Percentiles rank a stretch among this genome's conserved stretches.
Conservation (phyloP, 768 basidiomycete genomes). For the Paxillus rubicundulus region DNA sequence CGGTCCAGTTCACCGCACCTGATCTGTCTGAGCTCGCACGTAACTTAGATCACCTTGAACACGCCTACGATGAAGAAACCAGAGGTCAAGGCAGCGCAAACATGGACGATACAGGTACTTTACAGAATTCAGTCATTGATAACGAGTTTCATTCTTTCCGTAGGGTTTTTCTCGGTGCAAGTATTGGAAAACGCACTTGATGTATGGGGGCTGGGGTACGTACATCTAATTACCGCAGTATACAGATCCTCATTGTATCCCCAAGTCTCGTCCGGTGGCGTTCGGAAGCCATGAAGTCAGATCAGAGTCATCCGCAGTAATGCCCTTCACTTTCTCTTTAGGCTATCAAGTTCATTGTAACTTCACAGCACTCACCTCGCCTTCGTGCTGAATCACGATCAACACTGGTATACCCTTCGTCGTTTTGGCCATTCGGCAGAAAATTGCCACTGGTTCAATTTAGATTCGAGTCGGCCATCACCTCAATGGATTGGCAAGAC, state of each 20-base stretch:
- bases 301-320: constrained; percentile 77
- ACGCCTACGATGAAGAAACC: constrained; percentile 50
- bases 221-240: constrained; percentile 3
- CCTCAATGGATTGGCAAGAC: constrained; percentile 85
- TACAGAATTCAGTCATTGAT: background rate
- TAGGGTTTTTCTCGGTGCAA: constrained; percentile 91
- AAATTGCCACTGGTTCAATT: constrained; percentile 82
- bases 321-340: constrained; percentile 15
- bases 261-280: constrained; percentile 80
- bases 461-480: constrained; percentile 67
- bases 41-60: constrained; percentile 66
- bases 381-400: constrained; percentile 81
- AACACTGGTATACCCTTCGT: constrained; percentile 89
- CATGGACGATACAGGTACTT: constrained; percentile 86
- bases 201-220: constrained; percentile 80
- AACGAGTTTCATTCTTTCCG: background rate
- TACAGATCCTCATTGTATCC: constrained; percentile 3
- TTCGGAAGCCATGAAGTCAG: constrained; percentile 73
- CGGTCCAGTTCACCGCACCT: constrained; percentile 66
- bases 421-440: constrained; percentile 61
- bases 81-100: constrained; percentile 56
- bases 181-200: constrained; percentile 82
- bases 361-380: constrained; percentile 68
- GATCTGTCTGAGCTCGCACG: constrained; percentile 75
- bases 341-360: constrained; percentile 7